Evolutionary conservation across 2,329 filamentous ascomycete genomes (phyloP), one percentile per base, ranked within the genome.

Genomic region (Coleophoma eucalyptorum): DNA sequence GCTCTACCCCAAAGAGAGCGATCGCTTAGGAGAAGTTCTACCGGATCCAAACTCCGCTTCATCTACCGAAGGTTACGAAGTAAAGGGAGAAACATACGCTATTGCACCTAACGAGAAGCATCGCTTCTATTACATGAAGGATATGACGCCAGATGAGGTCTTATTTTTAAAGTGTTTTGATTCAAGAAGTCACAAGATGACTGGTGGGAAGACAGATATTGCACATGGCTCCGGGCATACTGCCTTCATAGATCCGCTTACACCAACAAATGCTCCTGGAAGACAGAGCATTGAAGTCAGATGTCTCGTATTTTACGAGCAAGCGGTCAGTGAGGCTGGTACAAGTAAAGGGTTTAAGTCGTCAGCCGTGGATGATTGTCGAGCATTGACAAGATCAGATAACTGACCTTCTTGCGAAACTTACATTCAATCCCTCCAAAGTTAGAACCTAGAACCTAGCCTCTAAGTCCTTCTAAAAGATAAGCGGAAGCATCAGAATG

Each of bases 271-370:
- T 38, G 88, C 86, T 3, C 82, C 83, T 57, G 79, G 78, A 0
- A 78, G 90, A 55, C 87, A 94, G 75, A 95, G 90, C 65, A 95
- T 96, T 64, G 90, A 96, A 69, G 87, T 96, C 12, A 77, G 90
- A 58, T 84, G 87, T 26, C 73, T 96, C 66, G 86, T 95, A 0
- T 94, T 95, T 21, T 55, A 56, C 37, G 48, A 43, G 19, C 43
- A 35, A 47, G 38, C 26, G 6, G 26, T 8, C 6, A 26, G 4
- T 2, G 26, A 26, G 26, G 26, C 10, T 26, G 6, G 10, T 26
- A 26, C 26, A 26, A 5, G 26, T 26, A 26, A 5, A 26, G 26
- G n/a, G 26, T 26, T 8, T 26, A 8, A 26, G 26, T 26, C 26
- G 26, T 26, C 2, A 26, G 26, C 26, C 26, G 26, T 26, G 26